phyloP scores from a whole-genome alignment of 148 eudicot genomes.

The Fallopia convolvulus region DNA sequence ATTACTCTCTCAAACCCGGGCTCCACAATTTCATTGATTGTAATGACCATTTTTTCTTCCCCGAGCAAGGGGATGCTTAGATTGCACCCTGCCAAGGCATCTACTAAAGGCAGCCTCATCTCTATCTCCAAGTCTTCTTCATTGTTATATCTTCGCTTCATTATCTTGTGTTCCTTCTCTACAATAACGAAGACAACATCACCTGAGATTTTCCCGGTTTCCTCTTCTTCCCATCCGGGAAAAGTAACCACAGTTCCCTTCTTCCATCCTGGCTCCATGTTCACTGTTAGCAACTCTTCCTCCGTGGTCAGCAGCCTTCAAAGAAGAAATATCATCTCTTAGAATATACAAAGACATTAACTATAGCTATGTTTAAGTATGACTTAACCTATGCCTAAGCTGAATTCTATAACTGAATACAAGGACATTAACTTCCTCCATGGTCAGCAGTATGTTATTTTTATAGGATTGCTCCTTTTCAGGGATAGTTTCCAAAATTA shows the following conservation, averaged over 20 bases:
- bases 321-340: not conserved
- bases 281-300: constrained; percentile 15
- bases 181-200: constrained; percentile 9
- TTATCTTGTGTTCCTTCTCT: not conserved
- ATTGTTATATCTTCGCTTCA: not conserved
- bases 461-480: no score
- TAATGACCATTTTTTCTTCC: not conserved
- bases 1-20: constrained; percentile 14
- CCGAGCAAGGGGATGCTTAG: constrained; percentile 10
- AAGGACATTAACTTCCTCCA: no score
- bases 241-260: constrained; percentile 10
- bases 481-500: no score
- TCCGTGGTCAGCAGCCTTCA: not conserved
- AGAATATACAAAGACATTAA: not conserved
- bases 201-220: constrained; percentile 6
- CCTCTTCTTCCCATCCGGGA: not conserved
- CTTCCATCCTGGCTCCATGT: constrained; percentile 13
- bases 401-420: no score
- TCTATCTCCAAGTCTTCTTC: constrained; percentile 13
- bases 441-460: no score
- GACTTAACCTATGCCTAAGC: no score
- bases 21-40: not conserved
- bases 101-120: not conserved
- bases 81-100: constrained; percentile 8
- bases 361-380: not conserved